Evolutionary conservation across 2,329 filamentous ascomycete species (phyloP).

Genomic region (Pseudopyricularia cyperi): DNA sequence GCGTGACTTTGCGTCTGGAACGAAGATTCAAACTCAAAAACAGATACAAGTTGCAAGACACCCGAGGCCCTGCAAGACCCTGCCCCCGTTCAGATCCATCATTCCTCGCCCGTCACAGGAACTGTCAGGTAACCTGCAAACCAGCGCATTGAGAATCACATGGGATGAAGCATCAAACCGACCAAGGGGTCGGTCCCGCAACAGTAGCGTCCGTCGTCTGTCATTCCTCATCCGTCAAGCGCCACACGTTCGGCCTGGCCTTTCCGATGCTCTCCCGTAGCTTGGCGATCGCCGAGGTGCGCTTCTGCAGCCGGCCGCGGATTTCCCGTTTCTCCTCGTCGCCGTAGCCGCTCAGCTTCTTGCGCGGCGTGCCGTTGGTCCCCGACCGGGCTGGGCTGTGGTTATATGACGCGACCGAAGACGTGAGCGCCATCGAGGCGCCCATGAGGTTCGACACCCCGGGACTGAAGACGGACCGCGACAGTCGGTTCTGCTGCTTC

Average conservation of each 20-base stretch:
- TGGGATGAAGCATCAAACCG: too few relatives aligned
- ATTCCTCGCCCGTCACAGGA: too few relatives aligned
- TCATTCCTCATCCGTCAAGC: conserved; percentile 7
- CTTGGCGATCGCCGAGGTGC: conserved; percentile 8
- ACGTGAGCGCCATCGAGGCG: conserved; percentile 17
- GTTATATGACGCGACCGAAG: conserved; percentile 23
- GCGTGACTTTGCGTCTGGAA: too few relatives aligned
- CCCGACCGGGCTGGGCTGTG: conserved; percentile 15
- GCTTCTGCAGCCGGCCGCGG: conserved; percentile 36
- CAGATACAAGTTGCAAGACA: too few relatives aligned
- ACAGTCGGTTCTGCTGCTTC: conserved; percentile 21
- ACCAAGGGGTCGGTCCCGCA: not conserved
- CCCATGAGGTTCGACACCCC: conserved; percentile 17
- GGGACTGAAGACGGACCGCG: conserved; percentile 16
- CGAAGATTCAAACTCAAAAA: too few relatives aligned
- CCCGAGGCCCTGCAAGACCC: too few relatives aligned
- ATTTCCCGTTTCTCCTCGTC: conserved; percentile 43
- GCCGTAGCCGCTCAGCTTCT: conserved; percentile 50
- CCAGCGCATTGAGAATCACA: too few relatives aligned
- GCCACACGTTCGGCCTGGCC: conserved; percentile 18
- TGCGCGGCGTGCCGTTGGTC: conserved; percentile 38
- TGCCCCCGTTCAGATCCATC: too few relatives aligned
- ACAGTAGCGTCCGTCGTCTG: not conserved
- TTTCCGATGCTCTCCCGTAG: conserved; percentile 24
- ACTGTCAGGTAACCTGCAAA: too few relatives aligned